phyloP scores from a whole-genome alignment of 257 asterid genomes.

The Craterostigma plantagineum region DNA sequence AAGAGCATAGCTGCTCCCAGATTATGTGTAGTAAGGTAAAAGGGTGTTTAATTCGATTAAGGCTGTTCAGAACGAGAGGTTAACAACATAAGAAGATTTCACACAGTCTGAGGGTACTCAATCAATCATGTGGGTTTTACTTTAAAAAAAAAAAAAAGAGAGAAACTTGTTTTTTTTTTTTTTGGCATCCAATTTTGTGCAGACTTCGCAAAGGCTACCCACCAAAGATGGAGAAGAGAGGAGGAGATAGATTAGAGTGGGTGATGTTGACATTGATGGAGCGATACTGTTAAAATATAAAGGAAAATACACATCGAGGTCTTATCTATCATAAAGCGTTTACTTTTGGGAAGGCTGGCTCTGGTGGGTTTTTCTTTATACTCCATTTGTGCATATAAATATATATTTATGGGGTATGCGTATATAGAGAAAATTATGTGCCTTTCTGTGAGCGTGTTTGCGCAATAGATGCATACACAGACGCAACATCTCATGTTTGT shows the following conservation, averaged over 20 bases:
- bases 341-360: constrained; percentile 1
- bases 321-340: not conserved
- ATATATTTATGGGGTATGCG: not conserved
- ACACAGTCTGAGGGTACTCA: constrained; percentile 21
- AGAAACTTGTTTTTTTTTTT: too few species aligned
- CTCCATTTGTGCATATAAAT: not conserved
- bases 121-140: constrained; percentile 30
- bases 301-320: too few species aligned
- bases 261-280: constrained; percentile 57
- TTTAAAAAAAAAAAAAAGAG: constrained; percentile 4
- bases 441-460: not conserved
- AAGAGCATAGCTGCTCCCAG: constrained; percentile 57
- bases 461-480: too few species aligned
- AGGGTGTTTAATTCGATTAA: constrained; percentile 10
- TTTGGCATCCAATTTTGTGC: constrained; percentile 28
- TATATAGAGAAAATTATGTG: too few species aligned
- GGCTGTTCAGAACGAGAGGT: constrained; percentile 17
- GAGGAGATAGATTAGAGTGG: constrained; percentile 19
- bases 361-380: not conserved
- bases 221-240: constrained; percentile 9
- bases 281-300: constrained; percentile 27
- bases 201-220: constrained; percentile 22
- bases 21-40: too few species aligned
- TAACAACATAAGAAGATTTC: constrained; percentile 18
- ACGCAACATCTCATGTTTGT: too few species aligned